Percentiles rank a stretch among this genome's conserved stretches.
These are phyloP conservation scores for Colletotrichum theobromicola DNA, from an alignment of 2,329 filamentous ascomycete species.

Conservation along the genomic window DNA sequence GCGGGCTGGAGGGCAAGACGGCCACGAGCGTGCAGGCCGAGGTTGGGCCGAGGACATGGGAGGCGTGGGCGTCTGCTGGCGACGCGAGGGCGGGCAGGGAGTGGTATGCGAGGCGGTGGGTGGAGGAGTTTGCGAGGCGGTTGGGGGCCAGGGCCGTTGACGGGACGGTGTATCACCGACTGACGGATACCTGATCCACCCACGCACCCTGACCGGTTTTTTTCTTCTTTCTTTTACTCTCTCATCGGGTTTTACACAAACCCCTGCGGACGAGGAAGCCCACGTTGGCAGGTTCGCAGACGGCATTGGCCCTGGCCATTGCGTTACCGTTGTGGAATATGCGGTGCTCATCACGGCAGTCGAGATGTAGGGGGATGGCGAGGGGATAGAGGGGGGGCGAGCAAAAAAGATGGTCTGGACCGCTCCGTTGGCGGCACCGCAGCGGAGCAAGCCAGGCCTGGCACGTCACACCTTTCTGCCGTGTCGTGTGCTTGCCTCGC, in stretches of 20 bases:
- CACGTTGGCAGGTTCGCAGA: background rate
- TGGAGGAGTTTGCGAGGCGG: slow-evolving; percentile 5
- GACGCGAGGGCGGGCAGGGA: background rate
- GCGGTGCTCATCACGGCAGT: background rate
- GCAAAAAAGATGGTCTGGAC: background rate
- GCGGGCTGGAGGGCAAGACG: slow-evolving; percentile 80
- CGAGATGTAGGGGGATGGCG: background rate
- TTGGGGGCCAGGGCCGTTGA: slow-evolving; percentile 5
- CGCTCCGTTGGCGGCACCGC: background rate
- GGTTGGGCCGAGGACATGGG: slow-evolving; percentile 29
- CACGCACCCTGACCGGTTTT: background rate
- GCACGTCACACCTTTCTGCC: background rate
- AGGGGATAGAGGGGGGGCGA: background rate
- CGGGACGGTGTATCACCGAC: background rate
- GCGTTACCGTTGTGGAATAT: background rate
- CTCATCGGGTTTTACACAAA: background rate
- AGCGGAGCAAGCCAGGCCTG: background rate
- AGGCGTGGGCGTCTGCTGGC: background rate
- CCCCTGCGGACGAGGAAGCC: background rate
- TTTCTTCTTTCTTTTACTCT: no score
- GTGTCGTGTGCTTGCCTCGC: background rate
- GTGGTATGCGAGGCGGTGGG: slow-evolving; percentile 16
- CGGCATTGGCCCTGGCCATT: background rate
- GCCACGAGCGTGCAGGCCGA: slow-evolving; percentile 76
- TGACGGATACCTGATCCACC: background rate